Evolutionary conservation across 805 yeast species (phyloP), one percentile per base, ranked within the genome.

Genomic region (Candida xiaguanensis): DNA sequence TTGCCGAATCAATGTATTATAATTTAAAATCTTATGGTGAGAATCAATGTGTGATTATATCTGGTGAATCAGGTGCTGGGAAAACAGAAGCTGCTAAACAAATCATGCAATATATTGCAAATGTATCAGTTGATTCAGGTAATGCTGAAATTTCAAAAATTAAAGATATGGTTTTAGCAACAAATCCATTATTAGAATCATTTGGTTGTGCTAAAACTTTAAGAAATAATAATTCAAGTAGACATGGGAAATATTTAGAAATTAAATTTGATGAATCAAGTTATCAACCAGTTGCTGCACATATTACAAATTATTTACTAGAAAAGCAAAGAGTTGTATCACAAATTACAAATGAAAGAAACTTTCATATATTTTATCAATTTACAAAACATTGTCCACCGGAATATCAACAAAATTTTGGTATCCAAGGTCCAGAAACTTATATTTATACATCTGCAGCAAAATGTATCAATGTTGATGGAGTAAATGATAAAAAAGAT

Each of bases 11-110:
- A 25, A 89, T 93, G 95, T 93, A 84, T 63, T 91, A 93, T 65
- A 86, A 91, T 60, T 75, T 93, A 81, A 90, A 90, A 63, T 84
- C 95, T 0, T 93, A 93, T 63, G 79, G 85, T 43, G 98, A 93
- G 53, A 88, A 81, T 56, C 99, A 93, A 61, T 91, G 98, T 74
- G 98, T 93, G 16, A 93, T 93, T 52, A 93, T 93, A 49, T 86
- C 96, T 2, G 98, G 98, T 41, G 98, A 91, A 61, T 86, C 96
- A 1, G 98, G 98, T 46, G 98, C 98, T 4, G 98, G 98, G 36
- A 91, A 91, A 58, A 91, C 98, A 4, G 98, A 91, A 65, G 97
- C 97, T 16, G 97, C 98, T 30, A 91, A 91, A 69, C 80, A 95
- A 59, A 90, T 91, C 62, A 91, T 91, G 98, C 97, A 91, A 64